Conservation (phyloP, 2,329 filamentous ascomycete species). For the Seiridium cupressi region DNA sequence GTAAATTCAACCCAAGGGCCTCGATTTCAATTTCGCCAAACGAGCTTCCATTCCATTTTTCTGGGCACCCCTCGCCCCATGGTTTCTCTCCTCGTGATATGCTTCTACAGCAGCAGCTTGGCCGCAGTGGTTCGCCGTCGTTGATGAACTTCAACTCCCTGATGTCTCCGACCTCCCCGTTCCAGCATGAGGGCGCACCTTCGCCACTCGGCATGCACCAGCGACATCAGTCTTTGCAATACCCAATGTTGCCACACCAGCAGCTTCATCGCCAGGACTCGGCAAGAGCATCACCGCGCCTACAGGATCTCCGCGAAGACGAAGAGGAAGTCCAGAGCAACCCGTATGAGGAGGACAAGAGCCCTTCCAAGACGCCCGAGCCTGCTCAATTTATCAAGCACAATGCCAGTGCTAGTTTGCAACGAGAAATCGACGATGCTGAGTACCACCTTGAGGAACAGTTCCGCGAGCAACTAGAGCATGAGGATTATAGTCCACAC, state of each 20-base stretch:
- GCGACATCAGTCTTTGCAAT: constrained; percentile 59
- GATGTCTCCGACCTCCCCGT: constrained; percentile 64
- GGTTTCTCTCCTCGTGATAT: constrained; percentile 58
- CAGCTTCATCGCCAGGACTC: constrained; percentile 55
- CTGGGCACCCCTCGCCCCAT: constrained; percentile 59
- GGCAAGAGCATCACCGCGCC: constrained; percentile 54
- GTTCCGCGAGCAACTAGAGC: constrained; percentile 74
- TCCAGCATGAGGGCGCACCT: constrained; percentile 50
- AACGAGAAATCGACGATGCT: constrained; percentile 81
- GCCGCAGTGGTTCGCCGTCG: constrained; percentile 64
- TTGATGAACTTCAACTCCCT: constrained; percentile 52
- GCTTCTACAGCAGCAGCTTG: constrained; percentile 48
- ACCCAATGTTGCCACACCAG: constrained; percentile 54
- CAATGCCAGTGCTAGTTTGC: constrained; percentile 74
- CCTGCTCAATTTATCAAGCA: constrained; percentile 50
- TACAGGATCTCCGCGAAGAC: constrained; percentile 73
- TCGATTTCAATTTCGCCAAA: constrained; percentile 66
- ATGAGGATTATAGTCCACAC: constrained; percentile 73
- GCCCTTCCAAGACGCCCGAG: constrained; percentile 54
- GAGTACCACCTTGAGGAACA: constrained; percentile 83
- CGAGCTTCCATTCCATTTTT: constrained; percentile 67
- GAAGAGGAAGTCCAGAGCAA: constrained; percentile 58
- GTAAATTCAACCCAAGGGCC: constrained; percentile 67
- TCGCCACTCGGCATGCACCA: constrained; percentile 47
- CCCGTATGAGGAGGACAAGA: constrained; percentile 38